Evolutionary conservation across 1,139 yeast species (phyloP).

Genomic region (Zygosaccharomyces pseudobailii): DNA sequence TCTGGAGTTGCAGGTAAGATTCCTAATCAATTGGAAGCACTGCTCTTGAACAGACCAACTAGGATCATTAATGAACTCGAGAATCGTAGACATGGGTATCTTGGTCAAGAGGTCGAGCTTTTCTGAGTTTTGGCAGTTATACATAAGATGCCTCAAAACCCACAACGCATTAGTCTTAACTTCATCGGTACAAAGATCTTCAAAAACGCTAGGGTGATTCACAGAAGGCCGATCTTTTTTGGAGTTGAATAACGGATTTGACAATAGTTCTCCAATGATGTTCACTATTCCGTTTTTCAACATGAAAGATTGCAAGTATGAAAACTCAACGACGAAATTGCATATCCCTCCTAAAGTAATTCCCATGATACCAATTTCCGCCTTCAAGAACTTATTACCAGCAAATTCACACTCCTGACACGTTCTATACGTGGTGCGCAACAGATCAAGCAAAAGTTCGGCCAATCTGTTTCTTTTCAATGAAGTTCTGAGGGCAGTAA

Average conservation of each 20-base stretch:
- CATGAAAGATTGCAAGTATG: slow-evolving; percentile 60
- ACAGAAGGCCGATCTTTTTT: slow-evolving; percentile 13
- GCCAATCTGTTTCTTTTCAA: slow-evolving; percentile 56
- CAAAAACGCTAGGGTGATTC: slow-evolving; percentile 9
- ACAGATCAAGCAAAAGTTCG: slow-evolving; percentile 41
- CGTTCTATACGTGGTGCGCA: slow-evolving; percentile 31
- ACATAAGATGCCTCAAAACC: slow-evolving; percentile 54
- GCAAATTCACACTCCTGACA: slow-evolving; percentile 28
- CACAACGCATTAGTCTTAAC: slow-evolving; percentile 48
- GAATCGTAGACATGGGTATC: slow-evolving; percentile 48
- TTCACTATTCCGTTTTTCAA: slow-evolving; percentile 53
- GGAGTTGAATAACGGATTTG: slow-evolving; percentile 33
- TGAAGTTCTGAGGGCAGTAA: slow-evolving; percentile 62
- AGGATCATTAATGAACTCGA: slow-evolving; percentile 47
- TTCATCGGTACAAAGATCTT: slow-evolving; percentile 22
- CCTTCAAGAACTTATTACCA: slow-evolving; percentile 24
- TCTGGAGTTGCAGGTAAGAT: slow-evolving; percentile 64
- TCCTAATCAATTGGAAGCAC: slow-evolving; percentile 68
- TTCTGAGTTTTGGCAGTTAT: slow-evolving; percentile 40
- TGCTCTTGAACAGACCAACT: slow-evolving; percentile 57
- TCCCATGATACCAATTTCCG: slow-evolving; percentile 42
- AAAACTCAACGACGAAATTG: slow-evolving; percentile 74
- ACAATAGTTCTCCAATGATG: slow-evolving; percentile 39
- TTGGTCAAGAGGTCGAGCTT: slow-evolving; percentile 38
- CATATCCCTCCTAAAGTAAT: slow-evolving; percentile 67